Evolutionary conservation across 441 rosid genomes (phyloP).

Genomic region (Francoa sonchifolia): DNA sequence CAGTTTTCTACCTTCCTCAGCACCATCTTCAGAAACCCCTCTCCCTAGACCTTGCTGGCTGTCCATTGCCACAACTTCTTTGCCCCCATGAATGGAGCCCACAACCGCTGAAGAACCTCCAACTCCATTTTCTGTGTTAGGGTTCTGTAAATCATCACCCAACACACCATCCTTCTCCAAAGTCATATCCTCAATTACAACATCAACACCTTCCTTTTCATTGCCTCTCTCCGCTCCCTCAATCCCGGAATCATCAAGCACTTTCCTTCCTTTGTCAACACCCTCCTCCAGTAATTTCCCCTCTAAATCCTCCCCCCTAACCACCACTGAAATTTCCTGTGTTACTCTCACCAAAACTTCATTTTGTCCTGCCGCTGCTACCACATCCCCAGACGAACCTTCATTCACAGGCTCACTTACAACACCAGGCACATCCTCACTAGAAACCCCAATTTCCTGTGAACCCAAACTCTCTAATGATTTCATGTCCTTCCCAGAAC

Average conservation of each 20-base stretch:
- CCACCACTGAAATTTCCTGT: background rate
- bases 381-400: conserved; percentile 2
- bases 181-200: background rate
- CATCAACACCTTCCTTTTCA: background rate
- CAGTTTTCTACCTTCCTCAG: conserved; percentile 4
- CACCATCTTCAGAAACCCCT: conserved; percentile 7
- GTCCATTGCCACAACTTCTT: conserved; percentile 4
- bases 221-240: conserved; percentile 7
- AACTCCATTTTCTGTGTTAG: conserved; percentile 12
- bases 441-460: conserved; percentile 7
- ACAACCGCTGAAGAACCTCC: conserved; percentile 5
- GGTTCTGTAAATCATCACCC: conserved; percentile 8
- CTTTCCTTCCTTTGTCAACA: too few relatives aligned
- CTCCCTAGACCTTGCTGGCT: background rate
- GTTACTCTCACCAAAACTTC: background rate
- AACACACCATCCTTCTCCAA: conserved; percentile 1
- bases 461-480: conserved; percentile 1
- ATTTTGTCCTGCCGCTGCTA: background rate
- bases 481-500: conserved; percentile 8
- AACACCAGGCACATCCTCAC: conserved; percentile 5
- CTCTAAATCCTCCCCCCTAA: conserved; percentile 4
- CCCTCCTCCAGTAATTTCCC: conserved; percentile 6
- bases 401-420: conserved; percentile 1
- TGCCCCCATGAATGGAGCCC: conserved; percentile 2
- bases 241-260: too few relatives aligned